A percentile compares a stretch with the other conserved stretches of the same genome.
Conservation (phyloP, 2,329 filamentous ascomycete genomes). For the Trichophyton equinum region DNA sequence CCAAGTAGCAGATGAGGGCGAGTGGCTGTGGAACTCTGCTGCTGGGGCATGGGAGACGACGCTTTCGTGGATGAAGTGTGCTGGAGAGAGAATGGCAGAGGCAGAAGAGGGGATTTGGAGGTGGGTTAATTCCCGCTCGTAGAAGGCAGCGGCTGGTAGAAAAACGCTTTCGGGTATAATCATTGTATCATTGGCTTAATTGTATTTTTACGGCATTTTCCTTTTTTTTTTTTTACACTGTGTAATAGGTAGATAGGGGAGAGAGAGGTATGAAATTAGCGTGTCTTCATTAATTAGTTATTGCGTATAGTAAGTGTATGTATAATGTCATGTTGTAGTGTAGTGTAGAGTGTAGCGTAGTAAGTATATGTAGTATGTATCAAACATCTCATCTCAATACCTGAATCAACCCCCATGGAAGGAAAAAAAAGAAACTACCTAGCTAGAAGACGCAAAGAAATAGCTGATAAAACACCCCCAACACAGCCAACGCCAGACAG, state of each 20-base stretch:
- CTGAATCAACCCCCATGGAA: not conserved
- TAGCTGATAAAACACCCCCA: not conserved
- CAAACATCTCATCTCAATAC: not conserved
- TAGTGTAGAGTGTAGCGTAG: not conserved
- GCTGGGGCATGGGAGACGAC: conserved; percentile 19
- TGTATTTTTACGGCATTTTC: too few relatives aligned
- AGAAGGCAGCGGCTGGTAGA: too few relatives aligned
- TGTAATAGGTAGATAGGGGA: not conserved
- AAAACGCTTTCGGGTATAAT: too few relatives aligned
- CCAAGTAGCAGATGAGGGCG: conserved; percentile 46
- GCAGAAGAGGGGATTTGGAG: conserved; percentile 38
- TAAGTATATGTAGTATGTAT: not conserved
- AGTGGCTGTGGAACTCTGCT: conserved; percentile 47
- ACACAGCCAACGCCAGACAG: not conserved
- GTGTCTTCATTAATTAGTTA: not conserved
- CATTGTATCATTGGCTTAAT: too few relatives aligned
- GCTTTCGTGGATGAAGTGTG: conserved; percentile 17
- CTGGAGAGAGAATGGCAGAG: conserved; percentile 29
- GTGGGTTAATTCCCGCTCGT: conserved; percentile 17
- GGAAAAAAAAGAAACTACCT: not conserved
- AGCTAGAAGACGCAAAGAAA: not conserved
- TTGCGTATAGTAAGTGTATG: not conserved
- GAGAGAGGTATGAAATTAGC: not conserved
- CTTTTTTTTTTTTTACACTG: too few relatives aligned
- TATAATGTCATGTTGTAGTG: not conserved